Evolutionary conservation across 805 yeast species (phyloP), one percentile per base, ranked within the genome.

Genomic region (Kodamaea sagamina): DNA sequence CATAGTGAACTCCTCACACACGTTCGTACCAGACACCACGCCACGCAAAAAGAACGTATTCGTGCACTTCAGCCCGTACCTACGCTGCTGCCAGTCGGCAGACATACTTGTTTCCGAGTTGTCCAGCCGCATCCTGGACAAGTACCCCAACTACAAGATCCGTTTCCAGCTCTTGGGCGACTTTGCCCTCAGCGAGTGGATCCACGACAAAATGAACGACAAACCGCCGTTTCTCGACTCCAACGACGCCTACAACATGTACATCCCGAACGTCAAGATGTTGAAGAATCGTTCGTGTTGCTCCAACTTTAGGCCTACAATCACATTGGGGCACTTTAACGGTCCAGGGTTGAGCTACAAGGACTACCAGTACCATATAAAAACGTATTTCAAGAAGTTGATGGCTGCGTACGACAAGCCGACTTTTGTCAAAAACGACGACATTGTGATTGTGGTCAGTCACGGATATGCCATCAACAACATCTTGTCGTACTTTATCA

Each of bases 101-200:
- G 76, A 71, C 50, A 37, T 69, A 21, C 42, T 71, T 32, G 54
- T 67, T 32, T 54, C 68, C 12, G 53, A 59, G 22, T 46, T 71
- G 37, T 61, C 57, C 44, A 42, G 47, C 18, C 35, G 43, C 32
- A 40, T 66, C n/a, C 55, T 46, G 26, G 49, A 45, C 6, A 43
- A 43, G 42, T 60, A 44, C 41, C 71, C 68, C 11, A 49, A 59
- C 36, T 60, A 57, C 41, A 65, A 63, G 48, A 43, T 66, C 19
- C 46, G 67, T 43, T 68, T 63, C 52, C 75, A 65, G 46, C 56
- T 71, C 21, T 51, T 69, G 40, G 69, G 74, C 8, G 76, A 71
- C 49, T 71, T 71, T 61, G 76, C 75, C 9, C 52, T 71, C 12
- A 61, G 69, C 34, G 76, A 71, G 47, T 71, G 76, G 76, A 58